These are phyloP conservation scores for Dicorynia guianensis DNA, from an alignment of 306 rosid genomes.

Conservation along the genomic window DNA sequence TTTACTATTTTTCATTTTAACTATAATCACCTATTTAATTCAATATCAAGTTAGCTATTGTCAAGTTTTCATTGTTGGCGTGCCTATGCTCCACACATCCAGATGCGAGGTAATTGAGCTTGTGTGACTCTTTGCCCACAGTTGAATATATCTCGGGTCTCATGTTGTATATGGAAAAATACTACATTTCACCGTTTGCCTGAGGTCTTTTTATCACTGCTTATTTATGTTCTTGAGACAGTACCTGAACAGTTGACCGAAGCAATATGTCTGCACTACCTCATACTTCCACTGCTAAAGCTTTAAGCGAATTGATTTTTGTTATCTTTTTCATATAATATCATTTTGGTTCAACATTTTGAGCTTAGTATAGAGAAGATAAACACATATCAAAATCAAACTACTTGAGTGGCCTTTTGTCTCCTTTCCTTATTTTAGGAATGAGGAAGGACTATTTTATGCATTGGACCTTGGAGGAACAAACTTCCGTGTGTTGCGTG, in stretches of 20 bases:
- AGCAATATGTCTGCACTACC: neutral
- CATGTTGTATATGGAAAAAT: neutral
- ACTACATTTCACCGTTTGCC: neutral
- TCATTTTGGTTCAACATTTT: neutral
- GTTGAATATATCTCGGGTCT: neutral
- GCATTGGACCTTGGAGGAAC: constrained; percentile 59
- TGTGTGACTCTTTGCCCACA: neutral
- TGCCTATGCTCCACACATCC: neutral
- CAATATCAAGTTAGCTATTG: neutral
- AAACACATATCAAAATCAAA: neutral
- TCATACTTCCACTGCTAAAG: neutral
- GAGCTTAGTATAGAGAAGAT: neutral
- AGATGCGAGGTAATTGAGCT: neutral
- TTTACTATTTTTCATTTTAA: no score
- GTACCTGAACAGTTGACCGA: no score
- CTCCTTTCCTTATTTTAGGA: constrained; percentile 30
- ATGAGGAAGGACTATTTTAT: constrained; percentile 55
- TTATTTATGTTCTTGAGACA: neutral
- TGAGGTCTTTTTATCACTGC: neutral
- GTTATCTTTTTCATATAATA: neutral
- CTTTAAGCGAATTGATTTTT: neutral
- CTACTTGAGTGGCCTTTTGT: neutral
- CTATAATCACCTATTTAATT: neutral
- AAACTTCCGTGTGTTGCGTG: constrained; percentile 71
- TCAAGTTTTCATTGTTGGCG: neutral